These are phyloP conservation scores for Knufia petricola DNA, from an alignment of 2,329 filamentous ascomycete genomes.

Conservation along the genomic window DNA sequence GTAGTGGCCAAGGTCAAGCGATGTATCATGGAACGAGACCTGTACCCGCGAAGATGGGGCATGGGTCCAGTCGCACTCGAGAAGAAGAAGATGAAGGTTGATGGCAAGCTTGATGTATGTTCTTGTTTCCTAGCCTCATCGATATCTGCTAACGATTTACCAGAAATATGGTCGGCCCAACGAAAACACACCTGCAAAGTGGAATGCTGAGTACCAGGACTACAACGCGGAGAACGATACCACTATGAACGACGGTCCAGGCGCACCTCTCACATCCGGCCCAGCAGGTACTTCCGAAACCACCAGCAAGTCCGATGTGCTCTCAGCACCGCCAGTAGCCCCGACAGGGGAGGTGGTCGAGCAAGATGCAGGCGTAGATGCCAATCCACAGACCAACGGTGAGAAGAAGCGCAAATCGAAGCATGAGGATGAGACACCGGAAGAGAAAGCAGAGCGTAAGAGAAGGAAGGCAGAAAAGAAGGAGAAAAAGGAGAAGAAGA, in stretches of 20 bases:
- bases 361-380: conserved; percentile 33
- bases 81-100: conserved; percentile 99
- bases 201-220: conserved; percentile 89
- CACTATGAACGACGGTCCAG: conserved; percentile 30
- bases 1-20: conserved; percentile 98
- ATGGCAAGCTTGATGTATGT: conserved; percentile 80
- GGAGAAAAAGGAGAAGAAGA: conserved; percentile 38
- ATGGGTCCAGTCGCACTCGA: conserved; percentile 84
- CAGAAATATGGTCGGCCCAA: conserved; percentile 87
- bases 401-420: conserved; percentile 47
- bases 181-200: conserved; percentile 85
- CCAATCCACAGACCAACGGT: conserved; percentile 30
- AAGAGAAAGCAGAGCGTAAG: conserved; percentile 41
- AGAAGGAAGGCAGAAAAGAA: conserved; percentile 46
- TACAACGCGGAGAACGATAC: conserved; percentile 48
- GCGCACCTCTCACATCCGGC: conserved; percentile 32
- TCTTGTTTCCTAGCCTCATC: background rate
- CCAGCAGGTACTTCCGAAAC: conserved; percentile 36
- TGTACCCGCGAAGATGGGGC: conserved; percentile 95
- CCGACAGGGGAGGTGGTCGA: conserved; percentile 29
- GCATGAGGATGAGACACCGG: conserved; percentile 46
- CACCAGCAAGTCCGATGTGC: conserved; percentile 31
- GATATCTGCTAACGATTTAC: conserved; percentile 27
- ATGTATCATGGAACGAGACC: conserved; percentile 98
- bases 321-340: conserved; percentile 23